Evolutionary conservation across 495 filamentous ascomycete genomes (phyloP), one percentile per base, ranked within the genome.

Genomic region (Immersiella caudata): DNA sequence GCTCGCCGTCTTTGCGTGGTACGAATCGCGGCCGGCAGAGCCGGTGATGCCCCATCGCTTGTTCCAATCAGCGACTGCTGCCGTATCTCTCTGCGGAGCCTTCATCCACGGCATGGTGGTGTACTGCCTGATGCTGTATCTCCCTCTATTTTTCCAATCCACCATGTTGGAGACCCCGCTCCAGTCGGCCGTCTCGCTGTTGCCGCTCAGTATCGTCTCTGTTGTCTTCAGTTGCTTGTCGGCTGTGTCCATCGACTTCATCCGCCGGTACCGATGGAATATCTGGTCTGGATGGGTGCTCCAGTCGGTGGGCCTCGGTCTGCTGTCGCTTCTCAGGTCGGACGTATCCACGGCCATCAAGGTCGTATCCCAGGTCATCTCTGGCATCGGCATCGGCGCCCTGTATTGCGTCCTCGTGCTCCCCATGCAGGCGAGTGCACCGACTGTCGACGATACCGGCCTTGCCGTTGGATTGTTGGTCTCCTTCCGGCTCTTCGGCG

Each of bases 61-160:
- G 22, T 79, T 82, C 64, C 54, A 66, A 29, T 75, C 70, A 2
- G 66, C 59, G 26, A 80, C 80, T 1, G 72, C 72, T 20, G 36
- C 33, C 2, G 65, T 73, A 33, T 73, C 78, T 1, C 57, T 81
- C 0, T 54, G 60, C 20, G 73, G 73, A 20, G 69, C 67, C 18
- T 73, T 77, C 64, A 56, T 79, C 1, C 77, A 80, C 62, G 80
- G 80, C 22, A 68, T 75, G 36, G 50, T 75, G 2, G 33, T 79
- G 0, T 76, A 71, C 66, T 67, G 67, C 14, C 63, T 79, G 6
- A 59, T 81, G 16, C 72, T 71, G 36, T 82, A 81, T 67, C 22
- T 78, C 0, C 80, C 79, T 1, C 52, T 81, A 7, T 76, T 76
- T 46, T 81, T 74, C 68, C 76, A 82, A 61, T 73, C 79, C 3